Evolutionary conservation across 148 eudicot genomes (phyloP).

Genomic region (Silene uniflora): DNA sequence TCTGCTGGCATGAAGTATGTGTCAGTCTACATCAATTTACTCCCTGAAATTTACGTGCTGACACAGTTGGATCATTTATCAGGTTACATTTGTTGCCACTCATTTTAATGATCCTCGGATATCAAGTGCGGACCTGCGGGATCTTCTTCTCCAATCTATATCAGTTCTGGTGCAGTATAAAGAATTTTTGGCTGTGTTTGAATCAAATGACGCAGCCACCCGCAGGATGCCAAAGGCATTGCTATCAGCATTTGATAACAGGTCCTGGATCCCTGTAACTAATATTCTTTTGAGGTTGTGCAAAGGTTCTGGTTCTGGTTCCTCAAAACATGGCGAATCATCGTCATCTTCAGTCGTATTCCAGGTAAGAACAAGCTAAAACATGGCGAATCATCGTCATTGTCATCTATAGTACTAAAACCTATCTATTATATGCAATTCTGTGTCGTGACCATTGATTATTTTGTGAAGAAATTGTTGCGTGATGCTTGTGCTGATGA

Average conservation of each 20-base stretch:
- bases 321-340: constrained; percentile 71
- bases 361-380: constrained; percentile 42
- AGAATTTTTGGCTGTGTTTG: constrained; percentile 79
- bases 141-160: constrained; percentile 89
- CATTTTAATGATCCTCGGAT: constrained; percentile 91
- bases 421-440: not conserved
- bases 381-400: constrained; percentile 74
- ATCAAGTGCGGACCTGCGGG: constrained; percentile 82
- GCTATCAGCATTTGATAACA: constrained; percentile 83
- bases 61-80: constrained; percentile 26
- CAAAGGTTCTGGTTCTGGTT: constrained; percentile 88
- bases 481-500: constrained; percentile 70
- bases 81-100: constrained; percentile 82
- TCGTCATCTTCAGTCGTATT: constrained; percentile 69
- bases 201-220: constrained; percentile 80
- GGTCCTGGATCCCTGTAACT: constrained; percentile 91
- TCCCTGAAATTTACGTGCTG: not conserved
- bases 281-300: constrained; percentile 81
- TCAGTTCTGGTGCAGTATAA: constrained; percentile 82
- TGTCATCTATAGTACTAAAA: constrained; percentile 14
- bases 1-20: not conserved
- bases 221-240: constrained; percentile 66
- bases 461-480: constrained; percentile 52
- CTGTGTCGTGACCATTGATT: constrained; percentile 10
- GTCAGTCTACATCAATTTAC: not conserved